Conservation (phyloP, 441 rosid species). For the Bocquillonia castaneifolia region DNA sequence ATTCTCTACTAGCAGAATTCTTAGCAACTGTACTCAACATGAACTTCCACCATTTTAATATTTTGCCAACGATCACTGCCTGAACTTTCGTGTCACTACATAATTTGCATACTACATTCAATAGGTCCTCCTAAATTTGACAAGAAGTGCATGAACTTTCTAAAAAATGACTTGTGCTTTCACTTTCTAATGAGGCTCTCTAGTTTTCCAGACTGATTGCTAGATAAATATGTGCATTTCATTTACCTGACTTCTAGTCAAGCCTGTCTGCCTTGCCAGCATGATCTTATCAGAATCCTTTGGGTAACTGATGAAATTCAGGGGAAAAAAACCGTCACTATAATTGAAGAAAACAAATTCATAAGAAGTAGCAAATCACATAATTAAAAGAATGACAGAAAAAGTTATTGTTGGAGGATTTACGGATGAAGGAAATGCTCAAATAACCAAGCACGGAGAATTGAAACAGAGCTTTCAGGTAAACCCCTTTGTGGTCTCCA, state of each 20-base stretch:
- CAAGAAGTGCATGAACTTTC: not conserved
- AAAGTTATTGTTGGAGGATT: slow-evolving; percentile 20
- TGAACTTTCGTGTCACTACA: not conserved
- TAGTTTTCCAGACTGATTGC: slow-evolving; percentile 1
- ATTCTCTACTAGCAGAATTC: not conserved
- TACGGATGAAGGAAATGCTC: slow-evolving; percentile 99
- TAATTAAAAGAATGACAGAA: not conserved
- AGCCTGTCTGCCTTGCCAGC: slow-evolving; percentile 94
- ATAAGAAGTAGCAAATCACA: not conserved
- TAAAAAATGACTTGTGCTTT: not conserved
- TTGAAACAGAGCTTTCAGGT: slow-evolving; percentile 85
- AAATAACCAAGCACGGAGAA: slow-evolving; percentile 97
- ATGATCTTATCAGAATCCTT: slow-evolving; percentile 93
- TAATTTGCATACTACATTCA: not conserved
- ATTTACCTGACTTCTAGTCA: slow-evolving; percentile 92
- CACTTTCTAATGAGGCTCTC: not conserved
- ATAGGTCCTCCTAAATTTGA: not conserved
- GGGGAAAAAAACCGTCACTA: slow-evolving; percentile 5
- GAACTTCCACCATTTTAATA: not conserved
- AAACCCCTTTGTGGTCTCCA: slow-evolving; percentile 98
- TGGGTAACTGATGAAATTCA: slow-evolving; percentile 57
- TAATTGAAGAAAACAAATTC: not conserved
- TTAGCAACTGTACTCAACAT: not conserved
- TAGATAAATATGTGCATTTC: slow-evolving; percentile 9
- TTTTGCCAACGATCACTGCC: not conserved